Evolutionary conservation across 441 rosid genomes (phyloP).

Genomic region (Omphalea diandra): DNA sequence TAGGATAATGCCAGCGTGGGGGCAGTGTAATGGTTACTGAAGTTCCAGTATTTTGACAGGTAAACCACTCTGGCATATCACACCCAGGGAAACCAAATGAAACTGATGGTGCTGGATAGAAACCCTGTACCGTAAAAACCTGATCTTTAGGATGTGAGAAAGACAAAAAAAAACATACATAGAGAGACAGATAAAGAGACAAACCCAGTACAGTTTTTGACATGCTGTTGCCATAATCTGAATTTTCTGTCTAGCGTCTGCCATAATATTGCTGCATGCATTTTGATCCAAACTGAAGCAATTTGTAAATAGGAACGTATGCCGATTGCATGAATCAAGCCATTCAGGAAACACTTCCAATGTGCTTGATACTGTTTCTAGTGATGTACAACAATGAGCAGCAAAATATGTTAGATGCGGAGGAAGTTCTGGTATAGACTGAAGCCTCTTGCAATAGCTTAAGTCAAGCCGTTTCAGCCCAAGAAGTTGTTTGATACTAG

Average conservation of each 20-base stretch:
- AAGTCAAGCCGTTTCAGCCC: neutral
- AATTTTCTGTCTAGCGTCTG: too few relatives aligned
- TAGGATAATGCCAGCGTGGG: too few relatives aligned
- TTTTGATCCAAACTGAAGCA: neutral
- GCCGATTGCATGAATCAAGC: neutral
- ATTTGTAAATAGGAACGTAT: neutral
- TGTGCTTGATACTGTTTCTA: neutral
- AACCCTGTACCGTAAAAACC: neutral
- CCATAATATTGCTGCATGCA: too few relatives aligned
- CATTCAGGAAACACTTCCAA: neutral
- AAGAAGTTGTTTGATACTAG: neutral
- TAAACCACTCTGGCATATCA: slow-evolving; percentile 6
- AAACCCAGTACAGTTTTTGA: too few relatives aligned
- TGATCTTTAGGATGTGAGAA: neutral
- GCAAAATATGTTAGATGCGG: neutral
- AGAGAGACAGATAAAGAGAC: too few relatives aligned
- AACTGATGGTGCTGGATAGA: neutral
- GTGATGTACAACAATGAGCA: neutral
- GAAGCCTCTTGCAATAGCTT: slow-evolving; percentile 1
- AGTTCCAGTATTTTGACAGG: too few relatives aligned
- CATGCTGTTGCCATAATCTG: too few relatives aligned
- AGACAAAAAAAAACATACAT: too few relatives aligned
- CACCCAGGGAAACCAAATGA: neutral
- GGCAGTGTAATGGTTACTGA: too few relatives aligned
- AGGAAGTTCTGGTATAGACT: neutral